Percentiles rank a stretch among this genome's conserved stretches.
phyloP scores from a whole-genome alignment of 1,284 basidiomycete species.

The Tilletia walkeri region DNA sequence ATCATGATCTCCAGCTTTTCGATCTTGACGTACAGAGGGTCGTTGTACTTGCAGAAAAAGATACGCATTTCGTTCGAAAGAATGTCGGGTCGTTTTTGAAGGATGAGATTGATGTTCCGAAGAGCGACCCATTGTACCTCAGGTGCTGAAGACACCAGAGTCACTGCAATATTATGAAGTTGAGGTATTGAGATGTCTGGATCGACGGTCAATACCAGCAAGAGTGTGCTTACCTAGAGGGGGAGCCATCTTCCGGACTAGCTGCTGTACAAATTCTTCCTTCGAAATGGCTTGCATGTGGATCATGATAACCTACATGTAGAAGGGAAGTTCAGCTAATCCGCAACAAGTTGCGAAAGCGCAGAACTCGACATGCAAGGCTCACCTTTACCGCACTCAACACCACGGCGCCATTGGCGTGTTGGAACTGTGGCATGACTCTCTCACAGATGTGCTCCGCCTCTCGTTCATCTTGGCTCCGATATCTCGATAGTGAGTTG shows the following conservation, averaged over 20 bases:
- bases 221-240: slow-evolving; percentile 67
- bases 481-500: slow-evolving; percentile 80
- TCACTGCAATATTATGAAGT: slow-evolving; percentile 56
- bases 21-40: slow-evolving; percentile 95
- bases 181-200: neutral
- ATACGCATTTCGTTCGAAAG: slow-evolving; percentile 94
- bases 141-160: slow-evolving; percentile 63
- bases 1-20: slow-evolving; percentile 99
- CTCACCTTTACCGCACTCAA: slow-evolving; percentile 86
- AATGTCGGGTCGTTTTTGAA: slow-evolving; percentile 86
- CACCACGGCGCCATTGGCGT: slow-evolving; percentile 91
- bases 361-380: neutral
- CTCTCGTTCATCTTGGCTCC: slow-evolving; percentile 76
- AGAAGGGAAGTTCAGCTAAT: neutral
- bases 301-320: slow-evolving; percentile 79
- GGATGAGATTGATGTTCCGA: slow-evolving; percentile 90
- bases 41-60: slow-evolving; percentile 99
- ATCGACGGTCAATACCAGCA: slow-evolving; percentile 61
- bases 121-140: slow-evolving; percentile 93
- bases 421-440: slow-evolving; percentile 96
- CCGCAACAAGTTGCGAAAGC: too few species aligned
- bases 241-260: slow-evolving; percentile 95
- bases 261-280: slow-evolving; percentile 80
- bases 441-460: slow-evolving; percentile 98
- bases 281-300: slow-evolving; percentile 62